phyloP scores from a whole-genome alignment of 306 rosid genomes.

The Vachellia pachyceras region DNA sequence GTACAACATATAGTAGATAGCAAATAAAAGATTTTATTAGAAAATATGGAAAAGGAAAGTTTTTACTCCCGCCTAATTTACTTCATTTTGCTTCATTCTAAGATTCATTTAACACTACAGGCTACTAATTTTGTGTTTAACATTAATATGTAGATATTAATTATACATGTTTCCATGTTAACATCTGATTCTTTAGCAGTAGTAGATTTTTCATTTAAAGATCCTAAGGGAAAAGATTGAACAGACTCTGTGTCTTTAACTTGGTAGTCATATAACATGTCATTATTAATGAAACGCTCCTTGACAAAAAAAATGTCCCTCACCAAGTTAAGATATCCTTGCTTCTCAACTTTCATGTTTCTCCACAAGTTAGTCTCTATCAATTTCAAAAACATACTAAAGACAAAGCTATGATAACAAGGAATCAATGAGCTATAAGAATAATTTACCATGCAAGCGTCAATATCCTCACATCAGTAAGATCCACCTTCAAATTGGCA shows the following conservation, averaged over 20 bases:
- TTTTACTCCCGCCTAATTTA: neutral
- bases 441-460: conserved; percentile 95
- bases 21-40: too few relatives aligned
- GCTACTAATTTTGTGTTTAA: neutral
- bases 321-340: too few relatives aligned
- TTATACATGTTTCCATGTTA: conserved; percentile 50
- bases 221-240: conserved; percentile 59
- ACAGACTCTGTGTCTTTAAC: too few relatives aligned
- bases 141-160: neutral
- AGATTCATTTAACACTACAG: neutral
- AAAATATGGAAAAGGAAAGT: neutral
- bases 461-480: conserved; percentile 91
- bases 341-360: too few relatives aligned
- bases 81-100: neutral
- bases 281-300: too few relatives aligned
- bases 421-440: conserved; percentile 23
- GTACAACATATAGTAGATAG: too few relatives aligned
- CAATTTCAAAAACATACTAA: conserved; percentile 44
- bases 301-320: too few relatives aligned
- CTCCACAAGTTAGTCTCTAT: neutral
- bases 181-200: conserved; percentile 39
- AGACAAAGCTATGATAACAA: conserved; percentile 33
- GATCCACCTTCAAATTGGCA: conserved; percentile 84
- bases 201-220: conserved; percentile 41
- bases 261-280: too few relatives aligned